These are phyloP conservation scores for Orbilia oligospora DNA, from an alignment of 2,329 filamentous ascomycete species.

Conservation along the genomic window DNA sequence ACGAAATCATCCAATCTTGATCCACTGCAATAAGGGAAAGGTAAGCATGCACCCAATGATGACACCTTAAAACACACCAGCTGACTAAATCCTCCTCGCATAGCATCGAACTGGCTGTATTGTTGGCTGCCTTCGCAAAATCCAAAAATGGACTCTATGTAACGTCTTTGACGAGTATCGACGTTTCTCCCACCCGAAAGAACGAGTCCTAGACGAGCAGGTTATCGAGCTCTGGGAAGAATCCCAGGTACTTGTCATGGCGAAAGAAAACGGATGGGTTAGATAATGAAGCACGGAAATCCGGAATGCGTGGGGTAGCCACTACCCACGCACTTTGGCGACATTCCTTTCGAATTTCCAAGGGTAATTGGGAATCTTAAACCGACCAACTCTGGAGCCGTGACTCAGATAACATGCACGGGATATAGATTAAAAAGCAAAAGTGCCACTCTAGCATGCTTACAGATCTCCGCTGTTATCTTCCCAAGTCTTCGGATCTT, in stretches of 20 bases:
- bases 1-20: constrained; percentile 82
- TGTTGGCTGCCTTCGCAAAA: constrained; percentile 82
- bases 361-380: constrained; percentile 40
- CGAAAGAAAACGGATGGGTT: constrained; percentile 57
- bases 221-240: constrained; percentile 64
- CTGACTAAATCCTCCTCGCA: constrained; percentile 20
- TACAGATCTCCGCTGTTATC: constrained; percentile 32
- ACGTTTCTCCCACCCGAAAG: constrained; percentile 64
- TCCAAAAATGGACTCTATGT: constrained; percentile 77
- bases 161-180: constrained; percentile 78
- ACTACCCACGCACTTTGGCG: constrained; percentile 8
- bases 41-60: constrained; percentile 67
- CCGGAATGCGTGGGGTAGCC: constrained; percentile 51
- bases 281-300: constrained; percentile 28
- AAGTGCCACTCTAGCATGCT: not conserved
- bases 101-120: constrained; percentile 91
- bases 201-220: constrained; percentile 63
- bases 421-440: constrained; percentile 21
- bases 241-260: constrained; percentile 41
- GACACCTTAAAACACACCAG: constrained; percentile 7
- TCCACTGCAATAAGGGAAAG: constrained; percentile 95
- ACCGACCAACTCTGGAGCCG: constrained; percentile 37
- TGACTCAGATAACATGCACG: constrained; percentile 44
- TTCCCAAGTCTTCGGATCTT: constrained; percentile 31
- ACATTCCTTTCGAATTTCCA: constrained; percentile 30